Evolutionary conservation across 352 stramenopile genomes (phyloP), one percentile per base, ranked within the genome.

Genomic region (Thalassiosira exigua): DNA sequence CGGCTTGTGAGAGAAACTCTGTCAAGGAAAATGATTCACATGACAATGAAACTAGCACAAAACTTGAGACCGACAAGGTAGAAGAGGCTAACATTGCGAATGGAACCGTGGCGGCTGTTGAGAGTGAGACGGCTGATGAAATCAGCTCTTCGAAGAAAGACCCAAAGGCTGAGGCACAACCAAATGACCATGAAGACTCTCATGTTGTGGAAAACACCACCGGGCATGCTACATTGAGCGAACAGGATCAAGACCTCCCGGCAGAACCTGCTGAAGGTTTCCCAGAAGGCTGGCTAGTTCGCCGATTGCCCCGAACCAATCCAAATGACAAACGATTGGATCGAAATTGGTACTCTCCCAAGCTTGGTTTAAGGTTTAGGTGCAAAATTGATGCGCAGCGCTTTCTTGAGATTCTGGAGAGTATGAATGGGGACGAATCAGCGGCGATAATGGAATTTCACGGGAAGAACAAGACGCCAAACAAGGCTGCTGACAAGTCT

Each of bases 401-500:
- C 4, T 78, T 75, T 42, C 7, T 81, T 17, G 51, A 19, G 57
- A 69, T 67, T 9, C 33, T 82, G 24, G 68, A 75, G 39, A 46
- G 11, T 56, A 46, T 53, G 14, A 70, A 78, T 26, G 75, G 75
- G 12, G 67, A 82, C n/a, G 75, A 82, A 39, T 29, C 60, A 1
- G 53, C 36, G 29, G 75, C 75, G 56, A 82, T 82, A 17, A 74
- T 82, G 68, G 66, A 50, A 26, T 82, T 56, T 64, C 75, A 78
- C 70, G 75, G 75, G 14, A 82, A 41, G 54, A 78, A 78, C 24
- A 82, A 60, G 58, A 19, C 14, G 0, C 56, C 29, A 7, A 41
- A 26, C 5, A 26, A 9, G 17, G n/a, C 42, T 2, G 5, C 29
- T 17, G 24, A 41, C 21, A 29, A 11, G 19, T 22, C 54, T 9